A percentile compares a stretch with the other conserved stretches of the same genome.
Conservation (phyloP, 1,139 yeast species). For the Candida gigantensis region DNA sequence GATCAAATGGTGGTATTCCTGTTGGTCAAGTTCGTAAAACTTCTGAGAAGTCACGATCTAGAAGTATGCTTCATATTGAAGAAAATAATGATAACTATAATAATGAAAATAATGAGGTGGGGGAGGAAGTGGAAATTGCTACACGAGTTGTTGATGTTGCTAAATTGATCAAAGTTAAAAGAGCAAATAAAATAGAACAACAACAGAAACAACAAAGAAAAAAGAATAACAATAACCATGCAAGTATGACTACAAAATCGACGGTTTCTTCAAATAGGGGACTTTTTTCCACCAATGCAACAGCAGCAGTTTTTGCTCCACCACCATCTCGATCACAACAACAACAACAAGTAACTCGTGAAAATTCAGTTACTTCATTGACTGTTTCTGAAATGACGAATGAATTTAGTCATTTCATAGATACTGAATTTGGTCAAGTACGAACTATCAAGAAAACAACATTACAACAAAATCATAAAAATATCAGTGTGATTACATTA, state of each 20-base stretch:
- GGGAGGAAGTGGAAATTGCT: conserved; percentile 2
- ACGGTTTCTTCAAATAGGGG: too few relatives aligned
- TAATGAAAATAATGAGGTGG: too few relatives aligned
- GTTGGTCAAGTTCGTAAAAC: too few relatives aligned
- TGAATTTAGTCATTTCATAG: conserved; percentile 34
- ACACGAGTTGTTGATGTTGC: conserved; percentile 4
- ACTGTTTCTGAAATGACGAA: conserved; percentile 32
- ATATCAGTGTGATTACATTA: conserved; percentile 13
- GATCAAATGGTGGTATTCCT: conserved; percentile 1
- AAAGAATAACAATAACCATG: too few relatives aligned
- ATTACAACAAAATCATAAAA: conserved; percentile 9
- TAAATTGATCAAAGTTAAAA: background rate
- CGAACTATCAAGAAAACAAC: too few relatives aligned
- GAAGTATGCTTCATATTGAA: background rate
- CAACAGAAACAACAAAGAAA: background rate
- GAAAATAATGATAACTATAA: too few relatives aligned
- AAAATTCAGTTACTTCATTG: conserved; percentile 29
- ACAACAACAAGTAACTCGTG: conserved; percentile 11
- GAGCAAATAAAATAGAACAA: background rate
- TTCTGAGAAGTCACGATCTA: background rate
- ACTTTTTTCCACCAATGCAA: background rate
- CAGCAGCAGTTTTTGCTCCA: background rate
- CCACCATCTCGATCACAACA: conserved; percentile 1
- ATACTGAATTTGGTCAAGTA: conserved; percentile 19
- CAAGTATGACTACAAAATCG: background rate